Evolutionary conservation across 2,329 filamentous ascomycete genomes (phyloP).

Genomic region (Pestalotiopsis fici): DNA sequence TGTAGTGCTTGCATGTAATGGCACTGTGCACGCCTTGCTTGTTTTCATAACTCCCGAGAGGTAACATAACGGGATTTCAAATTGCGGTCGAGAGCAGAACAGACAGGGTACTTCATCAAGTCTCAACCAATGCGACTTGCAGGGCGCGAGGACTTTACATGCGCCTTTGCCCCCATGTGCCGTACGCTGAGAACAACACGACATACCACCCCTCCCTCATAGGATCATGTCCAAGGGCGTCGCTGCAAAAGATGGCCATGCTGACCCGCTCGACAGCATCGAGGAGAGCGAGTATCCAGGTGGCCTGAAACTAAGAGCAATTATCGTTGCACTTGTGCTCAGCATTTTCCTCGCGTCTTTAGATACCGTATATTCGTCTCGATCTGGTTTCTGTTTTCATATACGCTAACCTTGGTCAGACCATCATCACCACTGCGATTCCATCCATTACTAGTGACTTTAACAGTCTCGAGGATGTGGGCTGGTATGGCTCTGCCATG

Average conservation of each 20-base stretch:
- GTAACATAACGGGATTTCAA: no score
- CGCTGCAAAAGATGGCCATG: neutral
- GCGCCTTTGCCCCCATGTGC: neutral
- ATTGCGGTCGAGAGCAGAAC: no score
- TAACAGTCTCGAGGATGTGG: constrained; percentile 51
- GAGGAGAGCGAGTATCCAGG: constrained; percentile 11
- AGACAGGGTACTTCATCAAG: no score
- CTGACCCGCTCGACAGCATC: neutral
- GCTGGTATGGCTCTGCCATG: constrained; percentile 61
- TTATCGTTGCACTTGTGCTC: constrained; percentile 10
- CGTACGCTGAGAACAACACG: neutral
- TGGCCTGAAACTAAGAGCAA: constrained; percentile 6
- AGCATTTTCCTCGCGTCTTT: constrained; percentile 14
- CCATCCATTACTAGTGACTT: constrained; percentile 57
- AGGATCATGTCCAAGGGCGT: neutral
- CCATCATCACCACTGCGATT: constrained; percentile 38
- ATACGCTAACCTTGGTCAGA: neutral
- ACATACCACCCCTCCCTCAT: neutral
- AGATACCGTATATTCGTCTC: constrained; percentile 8
- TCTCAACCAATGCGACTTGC: no score
- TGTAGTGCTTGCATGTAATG: no score
- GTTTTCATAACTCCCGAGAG: no score
- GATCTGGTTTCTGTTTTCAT: neutral
- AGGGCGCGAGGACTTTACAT: neutral
- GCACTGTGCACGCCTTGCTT: no score